Evolutionary conservation across 352 stramenopile species (phyloP).

Genomic region (Globisporangium okanoganense): DNA sequence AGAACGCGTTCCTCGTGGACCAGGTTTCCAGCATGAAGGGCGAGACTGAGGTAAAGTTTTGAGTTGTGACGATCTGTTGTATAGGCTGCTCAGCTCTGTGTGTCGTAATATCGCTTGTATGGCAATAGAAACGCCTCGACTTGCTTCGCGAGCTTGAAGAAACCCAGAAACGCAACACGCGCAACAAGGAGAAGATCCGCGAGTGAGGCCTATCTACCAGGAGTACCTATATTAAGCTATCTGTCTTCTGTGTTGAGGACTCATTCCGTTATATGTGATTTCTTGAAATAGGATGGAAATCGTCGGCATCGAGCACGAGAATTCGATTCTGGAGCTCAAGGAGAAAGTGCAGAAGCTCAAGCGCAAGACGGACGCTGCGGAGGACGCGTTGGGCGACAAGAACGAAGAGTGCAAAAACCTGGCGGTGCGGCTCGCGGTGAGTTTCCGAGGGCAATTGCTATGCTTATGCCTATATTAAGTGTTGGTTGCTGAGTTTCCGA

Average conservation of each 20-base stretch:
- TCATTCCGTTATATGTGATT: neutral
- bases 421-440: conserved; percentile 49
- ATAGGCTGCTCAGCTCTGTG: neutral
- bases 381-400: conserved; percentile 47
- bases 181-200: conserved; percentile 67
- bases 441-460: neutral
- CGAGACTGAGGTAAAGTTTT: conserved; percentile 44
- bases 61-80: neutral
- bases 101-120: neutral
- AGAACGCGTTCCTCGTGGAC: conserved; percentile 66
- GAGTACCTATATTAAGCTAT: neutral
- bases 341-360: conserved; percentile 78
- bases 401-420: conserved; percentile 74
- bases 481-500: neutral
- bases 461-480: neutral
- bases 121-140: conserved; percentile 53
- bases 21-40: conserved; percentile 71
- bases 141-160: conserved; percentile 66
- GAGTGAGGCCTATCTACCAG: conserved; percentile 36
- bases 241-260: neutral
- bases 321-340: conserved; percentile 67
- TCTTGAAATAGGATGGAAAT: conserved; percentile 47
- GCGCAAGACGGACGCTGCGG: conserved; percentile 39
- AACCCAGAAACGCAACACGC: conserved; percentile 59
- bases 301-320: conserved; percentile 67